phyloP scores from a whole-genome alignment of 306 rosid genomes.

The Pyrus pyrifolia region DNA sequence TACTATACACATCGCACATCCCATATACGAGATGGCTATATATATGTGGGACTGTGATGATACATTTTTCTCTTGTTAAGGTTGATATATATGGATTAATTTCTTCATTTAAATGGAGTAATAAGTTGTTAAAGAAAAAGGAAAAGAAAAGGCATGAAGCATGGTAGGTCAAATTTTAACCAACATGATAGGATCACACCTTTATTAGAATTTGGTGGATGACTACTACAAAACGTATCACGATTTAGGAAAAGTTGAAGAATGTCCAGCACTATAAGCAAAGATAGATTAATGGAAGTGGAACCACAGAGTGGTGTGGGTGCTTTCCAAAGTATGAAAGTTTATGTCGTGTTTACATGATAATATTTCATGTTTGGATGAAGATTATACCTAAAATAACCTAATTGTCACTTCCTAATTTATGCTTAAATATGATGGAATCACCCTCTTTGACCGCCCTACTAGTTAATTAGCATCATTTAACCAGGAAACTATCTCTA shows the following conservation, averaged over 20 bases:
- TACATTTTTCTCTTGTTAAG: not conserved
- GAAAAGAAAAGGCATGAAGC: not conserved
- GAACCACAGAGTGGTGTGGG: not conserved
- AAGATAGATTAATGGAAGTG: conserved; percentile 2
- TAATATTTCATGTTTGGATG: not conserved
- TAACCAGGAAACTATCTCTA: conserved; percentile 21
- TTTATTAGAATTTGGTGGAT: not conserved
- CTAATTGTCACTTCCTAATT: not conserved
- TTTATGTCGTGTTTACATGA: not conserved
- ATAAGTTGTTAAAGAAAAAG: not conserved
- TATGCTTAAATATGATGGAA: conserved; percentile 16
- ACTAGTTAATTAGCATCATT: conserved; percentile 31
- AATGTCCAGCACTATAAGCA: not conserved
- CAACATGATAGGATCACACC: not conserved
- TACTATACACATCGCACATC: not conserved
- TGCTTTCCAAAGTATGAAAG: not conserved
- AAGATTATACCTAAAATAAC: not conserved
- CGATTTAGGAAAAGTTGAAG: conserved; percentile 1
- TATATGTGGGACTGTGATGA: not conserved
- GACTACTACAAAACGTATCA: not conserved
- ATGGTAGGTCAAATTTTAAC: not conserved
- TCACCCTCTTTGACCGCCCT: conserved; percentile 21
- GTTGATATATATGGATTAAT: not conserved
- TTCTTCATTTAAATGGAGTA: not conserved
- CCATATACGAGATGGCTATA: not conserved